Evolutionary conservation across 345 rosid species (phyloP), one percentile per base, ranked within the genome.

Genomic region (Brassica napus): DNA sequence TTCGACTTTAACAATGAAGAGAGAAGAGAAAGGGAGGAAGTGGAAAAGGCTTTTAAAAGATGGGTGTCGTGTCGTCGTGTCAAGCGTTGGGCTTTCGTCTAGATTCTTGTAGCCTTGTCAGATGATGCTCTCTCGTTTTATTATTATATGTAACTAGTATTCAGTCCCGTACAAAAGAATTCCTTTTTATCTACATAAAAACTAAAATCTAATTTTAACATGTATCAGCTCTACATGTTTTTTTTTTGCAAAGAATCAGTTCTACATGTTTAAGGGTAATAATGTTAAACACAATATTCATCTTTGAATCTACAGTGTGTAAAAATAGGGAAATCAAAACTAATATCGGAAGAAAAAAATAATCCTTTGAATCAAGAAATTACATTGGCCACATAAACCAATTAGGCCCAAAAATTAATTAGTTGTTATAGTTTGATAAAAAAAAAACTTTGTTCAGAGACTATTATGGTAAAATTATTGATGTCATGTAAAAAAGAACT

Each of bases 51-150:
- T 76, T 72, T 59, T 30, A 5, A 78, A 42, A 18, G 72, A 23
- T 67, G 4, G 10, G 21, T 78, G n/a, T n/a, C n/a, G n/a, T n/a
- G n/a, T n/a, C n/a, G 73, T 72, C 77, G 77, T 78, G 82, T 78
- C 82, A 11, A 65, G 3, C 77, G 68, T 47, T 78, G 77, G 73
- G 77, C 73, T 61, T 65, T 18, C 31, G 55, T 67, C 68, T 58
- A 72, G 82, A 78, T 78, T 78, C 73, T 71, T 71, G 66, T 37
- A 35, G 26, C 37, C 5, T 66, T 72, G 82, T 78, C 77, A 72
- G 77, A 65, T 39, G 35, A 65, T 72, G 14, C 9, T 72, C 57
- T 30, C 26, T 57, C 1, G 8, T 62, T 71, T 62, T 42, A 42
- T 44, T 44, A 44, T 44, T 44, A 39, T 39, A n/a, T n/a, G n/a